Base-by-base conservation (phyloP, 441 rosid species). In the Heliophila coronopifolia region DNA sequence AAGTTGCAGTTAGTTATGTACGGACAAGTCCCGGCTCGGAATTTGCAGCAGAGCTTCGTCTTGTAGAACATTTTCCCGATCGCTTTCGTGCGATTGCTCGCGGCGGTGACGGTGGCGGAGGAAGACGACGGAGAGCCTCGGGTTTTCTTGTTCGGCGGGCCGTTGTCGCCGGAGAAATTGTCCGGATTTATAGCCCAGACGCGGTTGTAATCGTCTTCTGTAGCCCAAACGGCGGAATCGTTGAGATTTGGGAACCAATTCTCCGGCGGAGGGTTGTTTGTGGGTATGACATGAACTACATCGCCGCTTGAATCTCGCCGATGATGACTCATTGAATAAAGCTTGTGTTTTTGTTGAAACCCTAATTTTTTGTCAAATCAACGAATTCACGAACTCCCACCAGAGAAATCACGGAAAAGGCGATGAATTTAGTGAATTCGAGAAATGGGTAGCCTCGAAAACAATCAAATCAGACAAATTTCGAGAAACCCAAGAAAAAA, bases 21-120 rank as follows among this genome's bases (percentile, higher is more conserved):
- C 0, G 94, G 90, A 53, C 96, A 90, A 1, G 83, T 90, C 9
- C 94, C 98, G 1, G 71, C 65, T n/a, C 83, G 68, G 56, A 77
- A 84, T 66, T 75, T 86, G 66, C 83, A 74, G 64, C 98, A 90
- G 22, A 90, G 70, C 69, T 90, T 86, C 51, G 90, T 86, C 76
- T 84, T 90, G 78, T 77, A 90, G 62, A 84, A 80, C 77, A 75
- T 66, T 43, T 86, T 82, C 22, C 87, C 94, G n/a, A 86, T 76
- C 15, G 79, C 73, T 57, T 80, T 90, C 3, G 80, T 71, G 17
- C 83, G 63, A 31, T 45, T 67, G 10, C 66, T 67, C 18, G 61
- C 41, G 4, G 75, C 71, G 24, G 78, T 78, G 23, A 72, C 41
- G 6, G 84, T 59, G 20, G 87, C 23, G 22, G 84, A 23, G 14